Base-by-base conservation (phyloP, 2,329 filamentous ascomycete genomes). In the Exophiala viscosa region DNA sequence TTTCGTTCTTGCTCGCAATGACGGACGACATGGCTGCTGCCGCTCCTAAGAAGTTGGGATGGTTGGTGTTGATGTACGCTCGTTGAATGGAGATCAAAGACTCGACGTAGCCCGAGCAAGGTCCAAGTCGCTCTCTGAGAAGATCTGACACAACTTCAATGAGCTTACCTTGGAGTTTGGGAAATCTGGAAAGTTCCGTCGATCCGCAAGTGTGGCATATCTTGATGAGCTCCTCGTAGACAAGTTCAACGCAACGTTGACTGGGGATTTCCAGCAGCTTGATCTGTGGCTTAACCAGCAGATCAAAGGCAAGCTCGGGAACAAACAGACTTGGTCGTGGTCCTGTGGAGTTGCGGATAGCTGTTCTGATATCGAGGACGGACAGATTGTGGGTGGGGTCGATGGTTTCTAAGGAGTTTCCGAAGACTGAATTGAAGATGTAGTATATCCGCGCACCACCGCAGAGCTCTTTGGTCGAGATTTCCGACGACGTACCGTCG, bases 51-150 rank as follows among this genome's bases (percentile, higher is more conserved):
- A 99, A 99, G 72, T 99, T 99, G 44, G 93, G 93, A 69, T 99
- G 93, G 67, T 99, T 99, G 38, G 93, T 99, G 76, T 99, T 99
- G 74, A 99, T 97, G 72, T 99, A 99, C 15, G 93, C 93, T 61
- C 93, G 83, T 72, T 99, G 93, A 55, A 99, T 99, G 20, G 93
- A 87, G 61, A 99, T 99, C 57, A 99, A 79, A 36, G 92, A 97
- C 70, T 96, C 93, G 39, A 99, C 93, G 62, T 99, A 99, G 47
- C 74, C 80, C 2, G 92, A 95, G 51, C 88, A 85, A 9, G 93
- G 93, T 1, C 93, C 93, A 5, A 99, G 79, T 55, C 92, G 83
- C 73, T 99, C 93, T 49, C 93, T 85, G 46, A 99, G 79, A 40
- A 99, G 83, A 68, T 99, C 93, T 5, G 93, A 97, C 2, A 99